Percentiles rank a stretch among this genome's conserved stretches.
These are phyloP conservation scores for Mortierella sp. DNA, from an alignment of 371 early-diverging fungal genomes.

Conservation along the genomic window DNA sequence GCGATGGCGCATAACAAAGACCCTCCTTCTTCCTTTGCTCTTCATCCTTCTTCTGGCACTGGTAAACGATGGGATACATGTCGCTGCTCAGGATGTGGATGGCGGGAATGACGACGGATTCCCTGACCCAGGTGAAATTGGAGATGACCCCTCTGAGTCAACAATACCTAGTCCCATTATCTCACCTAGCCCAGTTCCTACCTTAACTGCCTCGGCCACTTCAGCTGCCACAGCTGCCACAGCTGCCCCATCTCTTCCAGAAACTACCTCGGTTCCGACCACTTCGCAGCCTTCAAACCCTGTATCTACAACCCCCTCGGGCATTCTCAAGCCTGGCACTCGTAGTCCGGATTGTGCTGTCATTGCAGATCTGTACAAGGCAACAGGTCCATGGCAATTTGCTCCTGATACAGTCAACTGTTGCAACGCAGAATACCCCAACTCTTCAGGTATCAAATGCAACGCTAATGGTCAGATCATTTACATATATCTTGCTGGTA, in stretches of 20 bases:
- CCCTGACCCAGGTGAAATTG: slow-evolving; percentile 13
- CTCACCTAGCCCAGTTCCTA: not conserved
- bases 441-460: slow-evolving; percentile 41
- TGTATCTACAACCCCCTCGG: slow-evolving; percentile 14
- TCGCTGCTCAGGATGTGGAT: slow-evolving; percentile 12
- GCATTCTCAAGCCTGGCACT: slow-evolving; percentile 29
- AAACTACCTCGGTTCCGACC: slow-evolving; percentile 7
- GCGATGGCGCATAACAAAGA: slow-evolving; percentile 1
- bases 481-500: slow-evolving; percentile 43
- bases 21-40: slow-evolving; percentile 14
- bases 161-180: not conserved
- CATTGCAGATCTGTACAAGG: slow-evolving; percentile 37
- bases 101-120: slow-evolving; percentile 18
- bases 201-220: too few relatives aligned
- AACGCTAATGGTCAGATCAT: slow-evolving; percentile 35
- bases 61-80: slow-evolving; percentile 1
- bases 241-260: not conserved
- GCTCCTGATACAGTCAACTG: slow-evolving; percentile 40
- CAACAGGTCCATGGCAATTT: slow-evolving; percentile 51
- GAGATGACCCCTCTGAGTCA: slow-evolving; percentile 6
- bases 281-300: slow-evolving; percentile 10
- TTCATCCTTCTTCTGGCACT: slow-evolving; percentile 17
- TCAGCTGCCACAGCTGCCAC: not conserved
- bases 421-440: slow-evolving; percentile 48
- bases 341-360: slow-evolving; percentile 30